Evolutionary conservation across 768 basidiomycete species (phyloP), one percentile per base, ranked within the genome.

Genomic region (Podaxis rugospora): DNA sequence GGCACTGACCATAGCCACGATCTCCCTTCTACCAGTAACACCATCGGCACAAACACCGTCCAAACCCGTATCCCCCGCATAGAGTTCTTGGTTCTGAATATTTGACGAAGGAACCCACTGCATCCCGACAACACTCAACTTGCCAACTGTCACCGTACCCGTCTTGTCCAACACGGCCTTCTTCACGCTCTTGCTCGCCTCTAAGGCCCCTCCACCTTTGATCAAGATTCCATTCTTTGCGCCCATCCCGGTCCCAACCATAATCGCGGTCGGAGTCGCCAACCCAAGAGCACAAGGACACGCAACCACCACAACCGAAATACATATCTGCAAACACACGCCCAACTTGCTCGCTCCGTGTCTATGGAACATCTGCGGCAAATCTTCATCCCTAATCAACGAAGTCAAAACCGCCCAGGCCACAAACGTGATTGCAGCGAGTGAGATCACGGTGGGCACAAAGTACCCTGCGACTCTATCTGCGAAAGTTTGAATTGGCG

Each of bases 221-320:
- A 99, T 98, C 50, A 99, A 76, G 62, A 99, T 98, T 0, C 97
- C 96, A 67, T 98, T 96, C 77, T 90, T 84, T 7, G 97, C 97
- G 1, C 97, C 97, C 59, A 98, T 87, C 0, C 97, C 97, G 0
- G 96, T 98, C 16, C 97, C 97, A 35, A 98, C 97, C 97, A 98
- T 98, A 74, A 98, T 94, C 1, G 96, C 97, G 0, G 97, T 98
- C 0, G 97, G 97, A 0, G 96, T 98, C 58, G 92, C 93, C 61
- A 98, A 81, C 4, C 96, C 97, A 36, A 99, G 83, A 0, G 97
- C 96, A 71, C 97, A 99, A 0, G 97, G 97, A 72, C 97, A 99
- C 21, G 97, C 96, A 55, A 99, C 95, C 52, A 99, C 97, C 62
- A 99, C 84, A 63, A 98, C 97, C 42, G 92, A 95, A 70, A 98